Evolutionary conservation across 1,284 basidiomycete genomes (phyloP), one percentile per base, ranked within the genome.

Genomic region (Boletus sp.): DNA sequence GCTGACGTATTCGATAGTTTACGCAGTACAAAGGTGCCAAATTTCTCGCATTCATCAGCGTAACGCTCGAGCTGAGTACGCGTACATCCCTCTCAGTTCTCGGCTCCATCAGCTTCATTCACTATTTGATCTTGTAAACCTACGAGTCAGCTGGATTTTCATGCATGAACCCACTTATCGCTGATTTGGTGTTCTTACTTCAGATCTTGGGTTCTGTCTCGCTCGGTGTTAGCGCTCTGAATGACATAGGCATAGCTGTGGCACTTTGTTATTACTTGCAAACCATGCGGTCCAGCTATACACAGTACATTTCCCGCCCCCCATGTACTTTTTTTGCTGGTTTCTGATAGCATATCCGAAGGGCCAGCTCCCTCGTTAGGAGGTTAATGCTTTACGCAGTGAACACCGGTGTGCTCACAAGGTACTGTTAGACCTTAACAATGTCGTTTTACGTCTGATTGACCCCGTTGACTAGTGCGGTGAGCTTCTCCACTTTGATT

Each of bases 361-460:
- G 85, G 46, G 80, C 82, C 46, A 81, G 87, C 67, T 81, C 81
- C 6, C 72, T 87, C 20, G 80, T 89, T 39, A 82, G 81, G 61
- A 78, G 68, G 1, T 61, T 84, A 41, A 82, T 76, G 6, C 59
- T 82, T 27, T 82, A 83, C 56, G 80, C 84, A 22, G 61, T 79
- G 16, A 77, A 73, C 51, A 80, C 77, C 0, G 77, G 86, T n/a
- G 72, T 78, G 11, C 51, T 89, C 47, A 88, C 86, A 11, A 82
- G 82, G 85, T 85, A 69, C 18, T 51, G 67, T 52, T 51, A 1
- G 33, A n/a, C 13, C 9, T 49, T 24, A n/a, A 48, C 50, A 36
- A 16, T 9, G 8, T 43, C 15, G 13, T 27, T 18, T 45, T 49
- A 24, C 22, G 12, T 33, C 20, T 50, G 36, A 15, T 48, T 57